These are phyloP conservation scores for Phytophthora hybrid DNA, from an alignment of 352 stramenopile species.

Conservation along the genomic window DNA sequence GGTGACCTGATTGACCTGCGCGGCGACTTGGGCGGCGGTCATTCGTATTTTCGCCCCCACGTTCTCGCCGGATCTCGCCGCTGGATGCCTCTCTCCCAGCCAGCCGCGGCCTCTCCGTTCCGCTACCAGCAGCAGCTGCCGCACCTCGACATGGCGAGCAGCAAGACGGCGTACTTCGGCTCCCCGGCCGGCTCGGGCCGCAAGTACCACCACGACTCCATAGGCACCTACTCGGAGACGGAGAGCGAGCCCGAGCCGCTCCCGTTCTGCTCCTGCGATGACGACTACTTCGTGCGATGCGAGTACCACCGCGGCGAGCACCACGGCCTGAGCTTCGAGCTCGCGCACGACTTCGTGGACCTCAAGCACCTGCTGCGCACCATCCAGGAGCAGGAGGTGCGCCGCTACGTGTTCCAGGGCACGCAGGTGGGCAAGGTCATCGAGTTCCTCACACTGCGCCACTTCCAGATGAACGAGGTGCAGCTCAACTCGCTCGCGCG, in stretches of 20 bases:
- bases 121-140: slow-evolving; percentile 11
- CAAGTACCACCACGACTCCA: slow-evolving; percentile 42
- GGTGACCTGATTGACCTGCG: background rate
- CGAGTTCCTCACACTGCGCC: slow-evolving; percentile 59
- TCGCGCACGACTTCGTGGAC: slow-evolving; percentile 57
- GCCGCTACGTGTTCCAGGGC: slow-evolving; percentile 59
- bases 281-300: slow-evolving; percentile 54
- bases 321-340: slow-evolving; percentile 62
- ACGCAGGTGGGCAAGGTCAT: slow-evolving; percentile 66
- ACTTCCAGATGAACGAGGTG: slow-evolving; percentile 55
- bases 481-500: slow-evolving; percentile 55
- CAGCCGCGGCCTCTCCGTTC: slow-evolving; percentile 13
- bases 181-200: slow-evolving; percentile 18
- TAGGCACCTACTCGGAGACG: slow-evolving; percentile 55
- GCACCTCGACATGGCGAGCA: slow-evolving; percentile 29
- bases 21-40: slow-evolving; percentile 1
- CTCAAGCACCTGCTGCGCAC: slow-evolving; percentile 57
- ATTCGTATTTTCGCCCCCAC: slow-evolving; percentile 31
- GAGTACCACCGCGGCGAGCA: slow-evolving; percentile 60
- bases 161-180: slow-evolving; percentile 32
- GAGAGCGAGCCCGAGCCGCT: slow-evolving; percentile 62
- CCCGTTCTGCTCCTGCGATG: slow-evolving; percentile 57
- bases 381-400: slow-evolving; percentile 59
- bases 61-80: slow-evolving; percentile 16
- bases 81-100: slow-evolving; percentile 23